Evolutionary conservation across 148 eudicot genomes (phyloP).

Genomic region (Spergularia bocconei): DNA sequence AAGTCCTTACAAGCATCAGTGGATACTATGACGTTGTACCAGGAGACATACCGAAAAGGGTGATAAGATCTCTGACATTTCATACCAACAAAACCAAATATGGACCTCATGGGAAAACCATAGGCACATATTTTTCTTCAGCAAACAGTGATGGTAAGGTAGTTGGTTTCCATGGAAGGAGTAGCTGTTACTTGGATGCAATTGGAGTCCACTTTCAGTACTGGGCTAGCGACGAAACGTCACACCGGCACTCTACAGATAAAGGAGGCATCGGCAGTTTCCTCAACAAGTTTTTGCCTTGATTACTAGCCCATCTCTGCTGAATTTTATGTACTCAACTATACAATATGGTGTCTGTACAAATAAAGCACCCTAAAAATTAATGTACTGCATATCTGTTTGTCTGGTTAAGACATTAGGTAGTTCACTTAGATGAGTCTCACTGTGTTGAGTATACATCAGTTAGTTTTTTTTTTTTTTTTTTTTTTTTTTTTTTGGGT

Average conservation of each 20-base stretch:
- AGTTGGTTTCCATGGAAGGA: constrained; percentile 41
- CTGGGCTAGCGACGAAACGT: constrained; percentile 18
- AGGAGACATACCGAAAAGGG: constrained; percentile 31
- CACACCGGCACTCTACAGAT: constrained; percentile 18
- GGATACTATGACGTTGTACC: constrained; percentile 27
- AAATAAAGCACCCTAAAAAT: neutral
- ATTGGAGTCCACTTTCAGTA: constrained; percentile 42
- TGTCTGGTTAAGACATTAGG: neutral
- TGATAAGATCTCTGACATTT: constrained; percentile 35
- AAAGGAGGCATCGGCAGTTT: constrained; percentile 24
- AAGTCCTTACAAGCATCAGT: constrained; percentile 30
- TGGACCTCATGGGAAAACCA: constrained; percentile 41
- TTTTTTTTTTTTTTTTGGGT: too few relatives aligned
- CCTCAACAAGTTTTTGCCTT: constrained; percentile 24
- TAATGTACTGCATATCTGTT: neutral
- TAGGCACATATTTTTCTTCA: constrained; percentile 31
- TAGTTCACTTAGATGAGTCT: too few relatives aligned
- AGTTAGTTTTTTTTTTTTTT: too few relatives aligned
- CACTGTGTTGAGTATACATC: too few relatives aligned
- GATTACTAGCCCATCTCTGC: neutral
- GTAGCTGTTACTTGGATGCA: constrained; percentile 36
- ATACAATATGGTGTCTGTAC: neutral
- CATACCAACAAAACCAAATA: constrained; percentile 36
- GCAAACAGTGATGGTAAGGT: constrained; percentile 31
- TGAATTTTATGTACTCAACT: neutral